Base-by-base conservation (phyloP, 495 filamentous ascomycete species). In the Penicillium arizonense region DNA sequence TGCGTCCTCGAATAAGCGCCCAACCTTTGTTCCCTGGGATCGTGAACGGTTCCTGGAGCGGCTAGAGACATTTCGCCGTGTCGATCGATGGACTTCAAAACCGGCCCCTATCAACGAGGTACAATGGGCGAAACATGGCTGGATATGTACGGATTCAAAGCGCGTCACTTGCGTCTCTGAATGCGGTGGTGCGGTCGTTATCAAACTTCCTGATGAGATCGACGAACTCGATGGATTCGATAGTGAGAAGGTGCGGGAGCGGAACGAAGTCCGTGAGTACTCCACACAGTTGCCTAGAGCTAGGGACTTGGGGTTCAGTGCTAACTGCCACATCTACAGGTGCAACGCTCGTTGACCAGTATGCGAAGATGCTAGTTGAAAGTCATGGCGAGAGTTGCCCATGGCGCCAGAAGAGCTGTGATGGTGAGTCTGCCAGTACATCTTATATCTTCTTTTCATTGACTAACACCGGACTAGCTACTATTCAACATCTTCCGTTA, bases 61-160 rank as follows among this genome's bases (percentile, higher is more conserved):
- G 18, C 74, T 98, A 39, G 87, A 86, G 55, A 94, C 92, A 2
- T 98, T 94, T 58, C 84, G 91, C 47, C 89, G 91, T 55, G 84
- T 97, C 38, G 91, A 90, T 52, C 82, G 88, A 62, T 98, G 94
- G 94, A 58, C 86, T 77, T 47, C 71, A 30, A 69, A 97, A 88
- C 73, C 94, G 3, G 77, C 88, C 10, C 71, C 75, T 33, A 86
- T 97, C 56, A 91, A 84, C 63, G 94, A 97, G 71, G 88, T 97
- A 5, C 85, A 89, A 69, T 98, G 95, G 95, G 91, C 93, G 6
- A 96, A 92, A 75, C 78, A 88, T 28, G 94, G 94, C 2, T 98
- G 94, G 94, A 78, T 84, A 2, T 97, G 93, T 64, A 81, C 86
- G 18, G 88, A 86, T 57, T 84, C 83, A 58, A 88, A 94, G 68